Conservation (phyloP, 2,329 filamentous ascomycete species). For the Fusarium fujikuroi region DNA sequence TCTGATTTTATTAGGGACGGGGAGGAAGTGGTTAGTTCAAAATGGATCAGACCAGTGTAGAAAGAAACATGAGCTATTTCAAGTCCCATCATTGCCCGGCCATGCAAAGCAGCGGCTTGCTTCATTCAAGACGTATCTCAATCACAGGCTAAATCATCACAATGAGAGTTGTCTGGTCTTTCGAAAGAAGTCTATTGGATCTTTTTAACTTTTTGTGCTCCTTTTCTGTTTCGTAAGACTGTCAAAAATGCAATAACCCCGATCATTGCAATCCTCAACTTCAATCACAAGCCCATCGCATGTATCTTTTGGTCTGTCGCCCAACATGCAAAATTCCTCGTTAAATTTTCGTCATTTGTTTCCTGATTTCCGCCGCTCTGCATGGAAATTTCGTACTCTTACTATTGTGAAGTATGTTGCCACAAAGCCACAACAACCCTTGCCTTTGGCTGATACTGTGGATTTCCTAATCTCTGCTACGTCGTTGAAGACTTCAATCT, state of each 20-base stretch:
- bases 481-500: neutral
- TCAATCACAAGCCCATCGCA: neutral
- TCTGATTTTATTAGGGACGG: slow-evolving; percentile 1
- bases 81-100: neutral
- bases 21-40: slow-evolving; percentile 6
- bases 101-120: neutral
- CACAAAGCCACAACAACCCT: neutral
- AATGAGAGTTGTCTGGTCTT: neutral
- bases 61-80: slow-evolving; percentile 26
- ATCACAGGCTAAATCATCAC: neutral
- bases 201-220: slow-evolving; percentile 15
- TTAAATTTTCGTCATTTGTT: neutral
- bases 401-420: neutral
- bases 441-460: neutral
- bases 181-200: neutral
- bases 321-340: neutral
- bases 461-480: neutral
- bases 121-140: neutral
- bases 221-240: slow-evolving; percentile 4
- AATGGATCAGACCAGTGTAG: slow-evolving; percentile 25
- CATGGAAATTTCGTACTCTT: neutral
- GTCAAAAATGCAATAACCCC: neutral
- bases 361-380: neutral
- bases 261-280: neutral
- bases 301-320: neutral